Evolutionary conservation across 2,329 filamentous ascomycete species (phyloP).

Genomic region (Aplosporella prunicola): DNA sequence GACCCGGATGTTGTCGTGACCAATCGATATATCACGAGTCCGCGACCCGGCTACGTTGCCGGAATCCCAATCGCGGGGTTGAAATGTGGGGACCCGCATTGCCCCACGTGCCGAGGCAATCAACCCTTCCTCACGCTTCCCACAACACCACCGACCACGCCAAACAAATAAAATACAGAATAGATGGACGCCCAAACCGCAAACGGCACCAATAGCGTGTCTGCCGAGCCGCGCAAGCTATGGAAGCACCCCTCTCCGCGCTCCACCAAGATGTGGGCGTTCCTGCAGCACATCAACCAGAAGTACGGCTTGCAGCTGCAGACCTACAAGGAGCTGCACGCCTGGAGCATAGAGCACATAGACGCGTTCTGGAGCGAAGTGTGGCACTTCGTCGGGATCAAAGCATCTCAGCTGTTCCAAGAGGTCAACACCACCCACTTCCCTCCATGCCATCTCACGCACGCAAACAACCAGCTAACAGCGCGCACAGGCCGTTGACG

Average conservation of each 20-base stretch:
- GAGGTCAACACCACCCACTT: slow-evolving; percentile 38
- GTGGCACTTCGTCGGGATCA: slow-evolving; percentile 75
- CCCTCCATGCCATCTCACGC: neutral
- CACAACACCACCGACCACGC: too few relatives aligned
- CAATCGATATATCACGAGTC: too few relatives aligned
- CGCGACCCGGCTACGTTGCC: too few relatives aligned
- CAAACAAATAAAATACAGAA: too few relatives aligned
- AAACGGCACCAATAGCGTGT: slow-evolving; percentile 3
- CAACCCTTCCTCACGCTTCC: too few relatives aligned
- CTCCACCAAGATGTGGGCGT: slow-evolving; percentile 61
- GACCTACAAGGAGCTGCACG: slow-evolving; percentile 66
- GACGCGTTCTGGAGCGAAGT: slow-evolving; percentile 74
- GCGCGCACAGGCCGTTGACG: slow-evolving; percentile 53
- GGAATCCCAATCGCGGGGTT: too few relatives aligned
- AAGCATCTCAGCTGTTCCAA: slow-evolving; percentile 53
- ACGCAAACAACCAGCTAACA: neutral
- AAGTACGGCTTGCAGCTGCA: slow-evolving; percentile 54
- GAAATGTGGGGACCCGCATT: too few relatives aligned
- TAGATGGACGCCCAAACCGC: too few relatives aligned
- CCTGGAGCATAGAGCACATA: slow-evolving; percentile 74
- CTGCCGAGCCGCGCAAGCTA: slow-evolving; percentile 26
- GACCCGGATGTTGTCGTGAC: too few relatives aligned
- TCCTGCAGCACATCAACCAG: slow-evolving; percentile 58
- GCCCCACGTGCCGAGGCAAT: too few relatives aligned
- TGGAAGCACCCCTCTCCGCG: slow-evolving; percentile 63